A percentile compares a stretch with the other conserved stretches of the same genome.
These are phyloP conservation scores for Alternaria angustiovoidea DNA, from an alignment of 2,329 filamentous ascomycete species.

Conservation along the genomic window DNA sequence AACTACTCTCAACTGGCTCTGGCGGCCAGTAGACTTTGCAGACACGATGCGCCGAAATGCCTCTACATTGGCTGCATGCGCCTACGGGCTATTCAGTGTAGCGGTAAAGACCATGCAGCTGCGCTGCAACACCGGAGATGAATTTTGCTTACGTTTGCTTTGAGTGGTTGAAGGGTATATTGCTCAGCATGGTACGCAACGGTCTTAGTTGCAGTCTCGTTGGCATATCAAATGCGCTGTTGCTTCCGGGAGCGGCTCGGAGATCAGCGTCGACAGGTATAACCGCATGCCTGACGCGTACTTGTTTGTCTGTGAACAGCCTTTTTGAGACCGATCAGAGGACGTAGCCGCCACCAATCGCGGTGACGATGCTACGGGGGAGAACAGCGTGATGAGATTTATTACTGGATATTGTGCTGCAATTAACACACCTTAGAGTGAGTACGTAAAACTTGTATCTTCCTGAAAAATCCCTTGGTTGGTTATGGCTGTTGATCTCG, in stretches of 20 bases:
- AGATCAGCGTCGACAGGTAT: constrained; percentile 2
- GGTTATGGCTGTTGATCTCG: background rate
- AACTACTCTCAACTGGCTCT: constrained; percentile 10
- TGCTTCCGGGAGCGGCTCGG: background rate
- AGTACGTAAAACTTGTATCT: background rate
- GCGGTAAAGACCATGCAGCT: constrained; percentile 16
- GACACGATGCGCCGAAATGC: constrained; percentile 9
- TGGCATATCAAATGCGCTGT: constrained; percentile 7
- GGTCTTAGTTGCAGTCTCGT: constrained; percentile 4
- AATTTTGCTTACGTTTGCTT: constrained; percentile 29
- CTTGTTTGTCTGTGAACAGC: background rate
- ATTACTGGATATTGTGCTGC: background rate
- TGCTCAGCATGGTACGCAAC: constrained; percentile 13
- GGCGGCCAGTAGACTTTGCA: constrained; percentile 13
- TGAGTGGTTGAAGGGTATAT: background rate
- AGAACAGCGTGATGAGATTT: background rate
- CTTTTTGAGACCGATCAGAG: background rate
- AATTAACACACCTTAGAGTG: background rate
- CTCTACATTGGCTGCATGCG: constrained; percentile 17
- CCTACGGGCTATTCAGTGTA: constrained; percentile 10
- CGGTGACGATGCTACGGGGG: background rate
- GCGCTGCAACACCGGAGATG: constrained; percentile 11
- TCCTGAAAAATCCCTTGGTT: background rate
- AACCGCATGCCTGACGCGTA: background rate
- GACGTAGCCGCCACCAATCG: background rate